phyloP scores from a whole-genome alignment of 306 rosid species.

The Hylodesmum podocarpum region DNA sequence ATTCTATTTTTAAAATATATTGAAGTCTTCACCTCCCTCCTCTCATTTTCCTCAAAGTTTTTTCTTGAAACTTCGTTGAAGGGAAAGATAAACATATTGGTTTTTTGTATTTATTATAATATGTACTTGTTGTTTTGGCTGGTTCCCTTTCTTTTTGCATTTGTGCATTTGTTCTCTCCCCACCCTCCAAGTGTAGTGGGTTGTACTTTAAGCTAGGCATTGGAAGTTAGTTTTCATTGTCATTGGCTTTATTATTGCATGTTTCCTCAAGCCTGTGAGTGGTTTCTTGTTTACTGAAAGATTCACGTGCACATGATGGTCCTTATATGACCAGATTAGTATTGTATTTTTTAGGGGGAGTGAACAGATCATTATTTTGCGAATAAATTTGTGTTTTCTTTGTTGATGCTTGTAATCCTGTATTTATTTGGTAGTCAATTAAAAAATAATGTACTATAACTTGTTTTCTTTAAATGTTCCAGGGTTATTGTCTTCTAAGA shows the following conservation, averaged over 20 bases:
- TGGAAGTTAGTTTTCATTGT: neutral
- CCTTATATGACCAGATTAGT: neutral
- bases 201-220: neutral
- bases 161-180: neutral
- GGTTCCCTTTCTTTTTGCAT: conserved; percentile 11
- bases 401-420: conserved; percentile 12
- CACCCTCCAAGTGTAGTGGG: neutral
- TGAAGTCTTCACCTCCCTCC: neutral
- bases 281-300: neutral
- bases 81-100: neutral
- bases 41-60: neutral
- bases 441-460: neutral
- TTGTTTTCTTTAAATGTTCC: conserved; percentile 25
- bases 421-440: neutral
- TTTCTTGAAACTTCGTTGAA: neutral
- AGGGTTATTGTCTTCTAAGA: conserved; percentile 37
- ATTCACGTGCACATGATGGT: neutral
- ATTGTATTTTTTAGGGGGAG: neutral
- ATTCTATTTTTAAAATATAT: neutral
- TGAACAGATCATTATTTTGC: neutral
- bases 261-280: neutral
- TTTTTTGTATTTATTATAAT: neutral
- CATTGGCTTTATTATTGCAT: neutral
- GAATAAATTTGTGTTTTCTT: neutral
- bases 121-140: neutral